Evolutionary conservation across 2,329 filamentous ascomycete genomes (phyloP), one percentile per base, ranked within the genome.

Genomic region (Trichophyton mentagrophytes): DNA sequence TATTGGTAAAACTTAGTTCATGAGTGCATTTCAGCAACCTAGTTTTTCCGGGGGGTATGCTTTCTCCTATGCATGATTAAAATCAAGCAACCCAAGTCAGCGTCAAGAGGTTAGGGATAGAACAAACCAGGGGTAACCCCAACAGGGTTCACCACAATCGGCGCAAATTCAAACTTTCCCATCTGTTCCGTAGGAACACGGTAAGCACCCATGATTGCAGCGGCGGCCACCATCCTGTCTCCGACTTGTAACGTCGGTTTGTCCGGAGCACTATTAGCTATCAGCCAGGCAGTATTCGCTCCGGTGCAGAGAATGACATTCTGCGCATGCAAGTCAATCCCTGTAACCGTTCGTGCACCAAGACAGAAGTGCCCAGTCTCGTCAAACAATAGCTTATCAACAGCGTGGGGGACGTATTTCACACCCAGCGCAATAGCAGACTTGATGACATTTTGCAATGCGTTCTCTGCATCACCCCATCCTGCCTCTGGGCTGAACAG

Each of bases 381-480:
- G 62, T 78, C 75, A 63, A 84, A 77, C 8, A 27, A 15, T n/a
- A 62, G 36, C 30, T 27, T 57, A 15, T 49, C 40, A 36, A 56
- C 53, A 33, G 83, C 80, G 17, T 76, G 79, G 0, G 73, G 73
- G 9, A 81, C 74, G 61, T 85, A 85, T 68, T 78, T 77, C 65
- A 85, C 82, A 1, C 83, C 83, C 0, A 81, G 67, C 42, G 77
- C 73, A 6, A 85, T 66, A 9, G 74, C 74, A 61, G 75, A 74
- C 22, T 76, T 74, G 2, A 80, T 84, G 9, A 84, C 76, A 1
- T 77, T 79, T 57, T 73, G 68, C 64, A 85, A 66, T 47, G 77
- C 78, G 62, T 83, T 80, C 1, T 79, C 80, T 1, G 83, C 83
- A 25, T 80, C 80, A 4, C 77, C 82, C 80, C 82, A 85, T 1